A percentile compares a stretch with the other conserved stretches of the same genome.
Evolutionary conservation across 2,329 filamentous ascomycete genomes (phyloP).

Genomic region (Zasmidium citrigriseum): DNA sequence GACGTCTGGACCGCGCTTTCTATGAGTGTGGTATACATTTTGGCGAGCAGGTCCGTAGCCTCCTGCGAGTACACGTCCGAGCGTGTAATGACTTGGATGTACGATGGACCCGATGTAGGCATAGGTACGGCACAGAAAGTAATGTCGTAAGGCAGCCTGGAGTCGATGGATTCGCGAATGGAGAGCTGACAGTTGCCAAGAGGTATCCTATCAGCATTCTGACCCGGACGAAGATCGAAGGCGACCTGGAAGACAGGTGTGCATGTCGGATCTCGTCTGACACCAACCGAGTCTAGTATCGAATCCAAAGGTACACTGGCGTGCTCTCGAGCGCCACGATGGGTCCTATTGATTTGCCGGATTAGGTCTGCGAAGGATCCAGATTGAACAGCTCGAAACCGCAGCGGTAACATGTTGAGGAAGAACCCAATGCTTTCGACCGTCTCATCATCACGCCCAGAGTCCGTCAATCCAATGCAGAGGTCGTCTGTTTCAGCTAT

Average conservation of each 20-base stretch:
- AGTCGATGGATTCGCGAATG: constrained; percentile 11
- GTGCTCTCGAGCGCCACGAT: constrained; percentile 27
- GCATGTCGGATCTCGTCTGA: constrained; percentile 26
- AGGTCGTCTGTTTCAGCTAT: constrained; percentile 34
- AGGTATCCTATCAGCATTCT: constrained; percentile 10
- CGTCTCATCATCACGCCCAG: constrained; percentile 34
- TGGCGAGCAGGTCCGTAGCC: constrained; percentile 14
- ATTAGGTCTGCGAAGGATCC: constrained; percentile 10
- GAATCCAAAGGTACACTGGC: constrained; percentile 36
- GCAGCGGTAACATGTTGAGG: constrained; percentile 43
- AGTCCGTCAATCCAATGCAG: constrained; percentile 46
- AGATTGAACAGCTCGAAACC: constrained; percentile 19
- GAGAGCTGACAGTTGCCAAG: constrained; percentile 16
- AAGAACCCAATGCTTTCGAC: constrained; percentile 39
- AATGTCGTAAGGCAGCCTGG: constrained; percentile 15
- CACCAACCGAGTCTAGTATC: constrained; percentile 34
- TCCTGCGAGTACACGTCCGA: constrained; percentile 19
- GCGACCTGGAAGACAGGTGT: constrained; percentile 41
- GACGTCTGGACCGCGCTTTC: constrained; percentile 6
- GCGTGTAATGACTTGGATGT: constrained; percentile 15
- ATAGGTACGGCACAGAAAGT: constrained; percentile 18
- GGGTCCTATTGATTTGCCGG: constrained; percentile 11
- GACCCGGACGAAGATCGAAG: constrained; percentile 31
- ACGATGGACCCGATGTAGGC: constrained; percentile 14
- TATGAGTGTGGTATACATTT: constrained; percentile 18